Evolutionary conservation across 148 eudicot genomes (phyloP).

Genomic region (Silene latifolia): DNA sequence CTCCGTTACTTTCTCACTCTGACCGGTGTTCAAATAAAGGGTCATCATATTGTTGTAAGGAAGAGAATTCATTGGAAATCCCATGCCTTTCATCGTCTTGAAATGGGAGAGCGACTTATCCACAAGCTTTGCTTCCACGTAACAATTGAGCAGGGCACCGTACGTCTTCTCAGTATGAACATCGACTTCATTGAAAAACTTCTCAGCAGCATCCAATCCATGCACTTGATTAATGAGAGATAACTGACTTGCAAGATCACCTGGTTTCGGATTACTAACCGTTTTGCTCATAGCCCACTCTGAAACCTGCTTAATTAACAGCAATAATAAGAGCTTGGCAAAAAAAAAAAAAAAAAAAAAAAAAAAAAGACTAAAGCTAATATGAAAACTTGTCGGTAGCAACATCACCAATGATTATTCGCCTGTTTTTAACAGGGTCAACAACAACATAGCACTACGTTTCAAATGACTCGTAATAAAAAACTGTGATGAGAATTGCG

Average conservation of each 20-base stretch:
- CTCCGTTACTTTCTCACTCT: slow-evolving; percentile 39
- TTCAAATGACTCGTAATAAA: too few relatives aligned
- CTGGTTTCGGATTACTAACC: slow-evolving; percentile 23
- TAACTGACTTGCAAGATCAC: slow-evolving; percentile 44
- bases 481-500: too few relatives aligned
- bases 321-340: not conserved
- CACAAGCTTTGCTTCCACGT: slow-evolving; percentile 36
- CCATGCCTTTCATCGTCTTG: slow-evolving; percentile 45
- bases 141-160: slow-evolving; percentile 60
- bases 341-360: too few relatives aligned
- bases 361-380: not conserved
- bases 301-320: slow-evolving; percentile 39
- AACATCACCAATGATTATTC: not conserved
- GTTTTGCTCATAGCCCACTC: slow-evolving; percentile 47
- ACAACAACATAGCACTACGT: too few relatives aligned
- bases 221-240: slow-evolving; percentile 49
- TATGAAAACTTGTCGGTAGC: not conserved
- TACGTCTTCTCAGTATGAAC: slow-evolving; percentile 43
- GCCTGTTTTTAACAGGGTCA: too few relatives aligned
- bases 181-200: slow-evolving; percentile 31
- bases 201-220: slow-evolving; percentile 53
- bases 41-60: slow-evolving; percentile 42
- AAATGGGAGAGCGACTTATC: slow-evolving; percentile 38
- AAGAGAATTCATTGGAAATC: slow-evolving; percentile 24
- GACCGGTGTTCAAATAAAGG: slow-evolving; percentile 36